A percentile compares a stretch with the other conserved stretches of the same genome.
These are phyloP conservation scores for Diutina rugosa DNA, from an alignment of 1,139 yeast genomes.

Conservation along the genomic window DNA sequence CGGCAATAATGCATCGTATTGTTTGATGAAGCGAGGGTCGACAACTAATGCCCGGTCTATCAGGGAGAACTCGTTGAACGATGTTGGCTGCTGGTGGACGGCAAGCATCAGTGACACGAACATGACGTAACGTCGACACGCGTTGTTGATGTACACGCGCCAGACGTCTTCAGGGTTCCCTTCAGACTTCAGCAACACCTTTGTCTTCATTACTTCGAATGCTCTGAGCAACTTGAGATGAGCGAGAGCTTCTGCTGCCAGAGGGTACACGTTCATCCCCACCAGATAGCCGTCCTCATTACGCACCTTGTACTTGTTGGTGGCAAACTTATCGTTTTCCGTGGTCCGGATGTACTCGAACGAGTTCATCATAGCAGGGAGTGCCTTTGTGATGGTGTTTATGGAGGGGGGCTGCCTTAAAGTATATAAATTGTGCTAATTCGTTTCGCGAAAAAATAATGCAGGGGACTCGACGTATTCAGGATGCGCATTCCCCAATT, in stretches of 20 bases:
- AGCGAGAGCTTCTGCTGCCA: background rate
- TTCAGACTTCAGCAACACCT: background rate
- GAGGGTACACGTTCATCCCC: slow-evolving; percentile 1
- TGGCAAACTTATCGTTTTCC: background rate
- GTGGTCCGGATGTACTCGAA: slow-evolving; percentile 1
- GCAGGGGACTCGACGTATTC: background rate
- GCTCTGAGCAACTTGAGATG: background rate
- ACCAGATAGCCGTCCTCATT: slow-evolving; percentile 1
- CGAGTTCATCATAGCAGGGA: background rate
- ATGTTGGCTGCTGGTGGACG: background rate
- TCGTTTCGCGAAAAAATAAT: background rate
- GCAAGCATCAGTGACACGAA: slow-evolving; percentile 1
- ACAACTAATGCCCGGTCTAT: background rate
- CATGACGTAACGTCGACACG: background rate
- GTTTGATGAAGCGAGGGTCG: slow-evolving; percentile 1
- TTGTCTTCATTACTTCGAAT: background rate
- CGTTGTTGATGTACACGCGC: background rate
- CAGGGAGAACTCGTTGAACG: background rate
- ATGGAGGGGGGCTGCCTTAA: background rate
- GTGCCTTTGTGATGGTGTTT: background rate
- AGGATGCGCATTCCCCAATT: background rate
- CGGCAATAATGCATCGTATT: slow-evolving; percentile 1
- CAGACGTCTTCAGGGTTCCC: background rate
- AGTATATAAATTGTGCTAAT: background rate
- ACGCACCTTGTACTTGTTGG: slow-evolving; percentile 1